phyloP scores from a whole-genome alignment of 805 yeast species.

The Saccharomycopsis selenospora region DNA sequence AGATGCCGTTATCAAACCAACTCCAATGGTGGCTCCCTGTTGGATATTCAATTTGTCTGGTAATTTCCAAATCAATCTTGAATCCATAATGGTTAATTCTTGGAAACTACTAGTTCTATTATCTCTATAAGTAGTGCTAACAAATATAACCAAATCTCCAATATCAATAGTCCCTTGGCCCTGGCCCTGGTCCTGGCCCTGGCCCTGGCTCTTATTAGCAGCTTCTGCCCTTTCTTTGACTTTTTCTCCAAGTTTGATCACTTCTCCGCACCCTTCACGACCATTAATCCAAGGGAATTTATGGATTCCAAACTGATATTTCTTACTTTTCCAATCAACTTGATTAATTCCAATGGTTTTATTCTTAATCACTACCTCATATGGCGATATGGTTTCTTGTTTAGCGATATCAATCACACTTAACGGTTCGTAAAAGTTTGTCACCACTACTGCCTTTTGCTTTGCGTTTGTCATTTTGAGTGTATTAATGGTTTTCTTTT shows the following conservation, averaged over 20 bases:
- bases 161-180: constrained; percentile 21
- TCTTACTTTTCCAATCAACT: constrained; percentile 43
- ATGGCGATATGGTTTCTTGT: constrained; percentile 2
- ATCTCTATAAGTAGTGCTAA: constrained; percentile 42
- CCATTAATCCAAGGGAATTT: constrained; percentile 47
- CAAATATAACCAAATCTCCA: constrained; percentile 36
- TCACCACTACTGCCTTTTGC: constrained; percentile 2
- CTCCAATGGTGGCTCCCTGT: constrained; percentile 41
- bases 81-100: constrained; percentile 37
- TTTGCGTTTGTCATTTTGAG: no score
- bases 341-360: constrained; percentile 39
- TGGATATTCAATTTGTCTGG: constrained; percentile 32
- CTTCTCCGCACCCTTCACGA: constrained; percentile 38
- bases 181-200: constrained; percentile 18
- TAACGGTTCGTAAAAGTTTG: background rate
- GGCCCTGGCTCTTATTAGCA: constrained; percentile 21
- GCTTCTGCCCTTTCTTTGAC: constrained; percentile 21
- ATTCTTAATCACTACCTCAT: constrained; percentile 29
- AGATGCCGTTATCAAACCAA: constrained; percentile 40
- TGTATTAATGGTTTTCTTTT: no score
- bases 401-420: background rate
- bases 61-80: constrained; percentile 38
- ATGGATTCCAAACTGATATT: constrained; percentile 39
- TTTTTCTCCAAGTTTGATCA: constrained; percentile 30
- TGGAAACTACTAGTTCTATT: constrained; percentile 42